Base-by-base conservation (phyloP, 2,329 filamentous ascomycete genomes). In the Sporothrix mexicana region DNA sequence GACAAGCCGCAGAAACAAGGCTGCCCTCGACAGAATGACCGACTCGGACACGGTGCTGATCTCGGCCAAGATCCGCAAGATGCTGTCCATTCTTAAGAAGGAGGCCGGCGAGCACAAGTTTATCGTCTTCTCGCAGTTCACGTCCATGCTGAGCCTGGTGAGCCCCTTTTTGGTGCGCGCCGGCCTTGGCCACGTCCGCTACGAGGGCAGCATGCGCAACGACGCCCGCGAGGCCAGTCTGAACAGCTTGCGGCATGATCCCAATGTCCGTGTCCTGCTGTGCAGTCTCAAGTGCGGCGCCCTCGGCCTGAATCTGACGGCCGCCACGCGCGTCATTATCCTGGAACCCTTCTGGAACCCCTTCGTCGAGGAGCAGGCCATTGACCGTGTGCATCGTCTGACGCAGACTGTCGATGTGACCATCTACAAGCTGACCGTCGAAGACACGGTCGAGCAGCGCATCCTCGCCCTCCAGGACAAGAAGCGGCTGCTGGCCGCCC, bases 341-440 rank as follows among this genome's bases (percentile, higher is more conserved):
- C 86, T 99, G 59, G 96, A 99, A 81, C 96, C 96, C 0, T 99
- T 99, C 82, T 99, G 96, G 96, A 99, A 99, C 81, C 96, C 94
- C 41, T 99, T 99, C 79, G 94, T 99, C 47, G 96, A 99, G 84
- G 96, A 99, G 81, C 96, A 99, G 85, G 96, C 96, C 67, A 99
- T 99, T 77, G 96, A 99, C 82, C 94, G 96, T 71, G 96, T 99
- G 36, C 96, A 99, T 80, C 94, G 96, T n/a, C 91, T 99, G 70
- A 98, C 97, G 55, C 96, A 99, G 82, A 98, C 94, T 1, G 88
- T 95, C 55, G 95, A 98, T 79, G 96, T 99, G 47, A 90, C 95
- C 72, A 94, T 99, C 75, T 99, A 97, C 85, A 97, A 96, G 78
- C 89, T 99, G 78, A 97, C 94, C 2, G 91, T 99, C 74, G 88